Base-by-base conservation (phyloP, 2,329 filamentous ascomycete species). In the Beauveria sp. region DNA sequence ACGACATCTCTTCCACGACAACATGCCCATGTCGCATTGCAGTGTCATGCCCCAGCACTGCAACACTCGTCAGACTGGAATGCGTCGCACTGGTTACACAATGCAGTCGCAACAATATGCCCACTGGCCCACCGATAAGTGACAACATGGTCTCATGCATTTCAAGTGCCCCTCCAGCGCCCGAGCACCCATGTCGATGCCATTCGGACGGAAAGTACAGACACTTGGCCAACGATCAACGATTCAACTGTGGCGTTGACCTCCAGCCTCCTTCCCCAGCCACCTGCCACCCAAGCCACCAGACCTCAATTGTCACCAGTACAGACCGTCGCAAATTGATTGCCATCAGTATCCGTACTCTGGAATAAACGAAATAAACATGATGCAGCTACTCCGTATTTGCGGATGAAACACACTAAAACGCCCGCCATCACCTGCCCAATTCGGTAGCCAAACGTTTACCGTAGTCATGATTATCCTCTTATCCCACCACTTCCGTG, bases 81-180 rank as follows among this genome's bases (percentile, higher is more conserved):
- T 60, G 56, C 56, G 56, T 60, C 46, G 56, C 48, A 51, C 56
- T n/a, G 56, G 56, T 60, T 51, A 60, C 56, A 60, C 46, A 49
- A 51, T 55, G 22, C 18, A 45, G 18, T 20, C 18, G 52, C 24
- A 40, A 55, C 52, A 45, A 24, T 14, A 53, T 24, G 22, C 12
- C 38, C 40, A 45, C 31, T 38, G 34, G 34, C 12, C 34, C 34
- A 38, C 34, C 34, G 34, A 38, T 38, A 38, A 38, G 34, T 26
- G 38, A 55, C 52, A 55, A 28, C 42, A 38, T 49, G 40, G 48
- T 60, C 56, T 51, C 46, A 51, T 43, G 34, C 51, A 26, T 43
- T 42, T 43, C 10, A 34, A 42, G 28, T 20, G 26, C 22, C 55
- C 28, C 55, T 31, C 26, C 55, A 40, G 43, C 12, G n/a, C 14